These are phyloP conservation scores for Aspergillus ellipticus DNA, from an alignment of 495 filamentous ascomycete genomes.

Conservation along the genomic window DNA sequence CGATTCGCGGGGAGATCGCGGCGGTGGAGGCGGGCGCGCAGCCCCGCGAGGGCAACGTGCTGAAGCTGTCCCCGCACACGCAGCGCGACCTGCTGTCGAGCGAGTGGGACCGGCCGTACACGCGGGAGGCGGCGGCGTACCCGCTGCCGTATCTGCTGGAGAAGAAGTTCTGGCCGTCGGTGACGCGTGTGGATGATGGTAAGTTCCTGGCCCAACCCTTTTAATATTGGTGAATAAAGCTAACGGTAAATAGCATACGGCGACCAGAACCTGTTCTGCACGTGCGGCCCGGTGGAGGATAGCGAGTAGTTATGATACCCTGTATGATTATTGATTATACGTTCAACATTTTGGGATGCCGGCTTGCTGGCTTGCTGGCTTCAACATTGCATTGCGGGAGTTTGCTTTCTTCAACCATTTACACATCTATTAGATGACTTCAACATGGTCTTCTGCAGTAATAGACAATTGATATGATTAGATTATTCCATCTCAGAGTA, in stretches of 20 bases:
- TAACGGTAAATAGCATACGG: constrained; percentile 63
- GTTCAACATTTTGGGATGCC: too few species aligned
- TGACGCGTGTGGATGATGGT: constrained; percentile 90
- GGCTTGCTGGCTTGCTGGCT: too few species aligned
- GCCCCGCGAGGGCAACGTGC: constrained; percentile 78
- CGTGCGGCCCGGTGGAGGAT: constrained; percentile 76
- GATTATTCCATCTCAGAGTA: too few species aligned
- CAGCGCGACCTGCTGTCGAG: constrained; percentile 68
- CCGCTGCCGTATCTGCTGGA: constrained; percentile 80
- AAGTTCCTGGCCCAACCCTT: too few species aligned
- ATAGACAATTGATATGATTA: too few species aligned
- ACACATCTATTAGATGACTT: too few species aligned
- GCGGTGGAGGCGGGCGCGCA: constrained; percentile 77
- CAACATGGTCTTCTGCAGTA: too few species aligned
- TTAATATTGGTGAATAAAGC: constrained; percentile 18
- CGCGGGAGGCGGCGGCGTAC: constrained; percentile 81
- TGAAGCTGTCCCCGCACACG: constrained; percentile 90
- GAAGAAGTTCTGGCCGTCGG: constrained; percentile 98
- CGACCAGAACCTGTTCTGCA: constrained; percentile 92
- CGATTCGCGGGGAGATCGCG: constrained; percentile 81
- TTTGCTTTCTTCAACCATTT: too few species aligned
- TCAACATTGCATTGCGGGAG: too few species aligned
- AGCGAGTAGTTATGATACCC: constrained; percentile 27
- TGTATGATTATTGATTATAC: background rate
- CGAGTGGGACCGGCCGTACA: constrained; percentile 78